Percentiles rank a stretch among this genome's conserved stretches.
These are phyloP conservation scores for Vitis vinifera DNA, from an alignment of 164 flowering plant genomes.

Conservation along the genomic window ASM3070453v1 NC_081815.1:2463501-2464000, in stretches of 20 bases:
- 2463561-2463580: conserved; percentile 97
- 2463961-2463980: no score
- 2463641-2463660: conserved; percentile 87
- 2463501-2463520: no score
- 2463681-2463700: background rate
- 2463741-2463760: conserved; percentile 79
- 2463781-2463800: conserved; percentile 91
- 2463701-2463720: background rate
- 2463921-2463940: no score
- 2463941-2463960: no score
- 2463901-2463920: no score
- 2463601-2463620: conserved; percentile 89
- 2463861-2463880: conserved; percentile 58
- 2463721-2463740: background rate
- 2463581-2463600: conserved; percentile 94
- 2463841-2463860: conserved; percentile 82
- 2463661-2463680: conserved; percentile 46
- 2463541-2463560: background rate
- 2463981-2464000: no score
- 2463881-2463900: conserved; percentile 33
- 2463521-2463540: no score
- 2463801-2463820: conserved; percentile 78
- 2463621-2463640: conserved; percentile 75
- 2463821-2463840: conserved; percentile 91
- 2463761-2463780: conserved; percentile 94